These are phyloP conservation scores for Crithidia acanthocephali DNA, from an alignment of 208 protist genomes.

Conservation along the genomic window DNA sequence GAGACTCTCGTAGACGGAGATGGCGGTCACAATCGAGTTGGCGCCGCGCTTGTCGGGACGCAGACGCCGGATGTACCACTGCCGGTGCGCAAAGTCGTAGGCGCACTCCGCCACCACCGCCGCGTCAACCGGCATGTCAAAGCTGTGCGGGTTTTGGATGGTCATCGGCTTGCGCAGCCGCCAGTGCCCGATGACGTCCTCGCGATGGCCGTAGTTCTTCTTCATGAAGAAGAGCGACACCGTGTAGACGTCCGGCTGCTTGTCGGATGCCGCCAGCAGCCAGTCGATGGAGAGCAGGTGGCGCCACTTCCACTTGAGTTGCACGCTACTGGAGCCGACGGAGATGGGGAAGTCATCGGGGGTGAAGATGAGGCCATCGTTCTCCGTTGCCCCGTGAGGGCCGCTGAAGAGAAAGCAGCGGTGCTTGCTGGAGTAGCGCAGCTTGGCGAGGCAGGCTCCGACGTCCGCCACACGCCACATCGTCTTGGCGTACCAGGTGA, in stretches of 20 bases:
- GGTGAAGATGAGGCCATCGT: conserved; percentile 87
- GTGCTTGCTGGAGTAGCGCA: conserved; percentile 26
- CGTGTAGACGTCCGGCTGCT: conserved; percentile 37
- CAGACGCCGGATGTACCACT: conserved; percentile 73
- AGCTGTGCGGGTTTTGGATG: conserved; percentile 55
- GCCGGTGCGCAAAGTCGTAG: conserved; percentile 39
- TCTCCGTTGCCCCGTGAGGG: conserved; percentile 53
- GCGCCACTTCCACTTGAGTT: conserved; percentile 89
- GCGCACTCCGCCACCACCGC: conserved; percentile 64
- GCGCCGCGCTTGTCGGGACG: conserved; percentile 69
- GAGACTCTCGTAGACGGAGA: conserved; percentile 82
- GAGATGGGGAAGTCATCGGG: conserved; percentile 68
- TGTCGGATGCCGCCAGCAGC: conserved; percentile 40
- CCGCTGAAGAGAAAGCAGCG: conserved; percentile 52
- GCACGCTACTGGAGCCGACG: conserved; percentile 57
- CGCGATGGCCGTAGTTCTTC: conserved; percentile 61
- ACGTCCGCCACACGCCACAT: conserved; percentile 58
- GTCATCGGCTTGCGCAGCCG: conserved; percentile 47
- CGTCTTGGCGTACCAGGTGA: conserved; percentile 67
- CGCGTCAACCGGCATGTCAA: conserved; percentile 38
- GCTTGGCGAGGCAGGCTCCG: conserved; percentile 34
- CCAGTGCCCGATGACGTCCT: conserved; percentile 64
- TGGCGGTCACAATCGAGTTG: conserved; percentile 82
- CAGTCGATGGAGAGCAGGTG: conserved; percentile 80
- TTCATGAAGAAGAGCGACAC: conserved; percentile 77